Base-by-base conservation (phyloP, 2,329 filamentous ascomycete genomes). In the Berkeleyomyces rouxiae region DNA sequence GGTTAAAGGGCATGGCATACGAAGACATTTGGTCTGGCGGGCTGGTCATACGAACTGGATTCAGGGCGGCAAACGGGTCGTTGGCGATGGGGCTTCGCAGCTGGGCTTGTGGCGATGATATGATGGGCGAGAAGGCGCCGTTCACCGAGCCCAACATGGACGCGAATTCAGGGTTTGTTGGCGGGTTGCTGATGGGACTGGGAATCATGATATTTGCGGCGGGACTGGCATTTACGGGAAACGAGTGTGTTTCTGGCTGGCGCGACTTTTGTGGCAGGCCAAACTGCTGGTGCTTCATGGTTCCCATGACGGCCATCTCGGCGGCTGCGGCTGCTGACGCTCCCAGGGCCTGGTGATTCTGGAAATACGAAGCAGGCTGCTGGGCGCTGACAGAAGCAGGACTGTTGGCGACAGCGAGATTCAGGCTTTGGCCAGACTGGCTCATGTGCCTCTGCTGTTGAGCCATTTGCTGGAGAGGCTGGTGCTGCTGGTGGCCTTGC, bases 391-490 rank as follows among this genome's bases (percentile, higher is more conserved):
- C 23, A 23, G 23, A 42, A 47, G 13, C 40, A 23, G 61, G 55
- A 40, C 59, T 64, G n/a, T 33, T 13, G 4, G 23, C 23, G 23
- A 58, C 47, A 23, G n/a, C 33, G 11, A 53, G 33, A 36, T 53
- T 36, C 49, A 53, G 13, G 11, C 7, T 49, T 11, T 44, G n/a
- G 16, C 16, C 36, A n/a, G 62, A 46, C 13, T 64, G 62, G 11
- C 49, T 61, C 36, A 58, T 47, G n/a, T 64, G 62, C 3, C 62
- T 64, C 57, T 62, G 66, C 13, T 40, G 66, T 4, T 57, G 63
- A 11, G 66, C 58, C 42, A 66, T 62, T 36, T 47, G 33, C 39
- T 59, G 65, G 42, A 51, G 61, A 3, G 42, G 46, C 40, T 63
- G 63, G 44, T 57, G 51, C 33, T 61, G 60, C 40, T 65, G 53